Conservation (phyloP, 139 green algal genomes). For the Chlamydomonas eustigma region DNA sequence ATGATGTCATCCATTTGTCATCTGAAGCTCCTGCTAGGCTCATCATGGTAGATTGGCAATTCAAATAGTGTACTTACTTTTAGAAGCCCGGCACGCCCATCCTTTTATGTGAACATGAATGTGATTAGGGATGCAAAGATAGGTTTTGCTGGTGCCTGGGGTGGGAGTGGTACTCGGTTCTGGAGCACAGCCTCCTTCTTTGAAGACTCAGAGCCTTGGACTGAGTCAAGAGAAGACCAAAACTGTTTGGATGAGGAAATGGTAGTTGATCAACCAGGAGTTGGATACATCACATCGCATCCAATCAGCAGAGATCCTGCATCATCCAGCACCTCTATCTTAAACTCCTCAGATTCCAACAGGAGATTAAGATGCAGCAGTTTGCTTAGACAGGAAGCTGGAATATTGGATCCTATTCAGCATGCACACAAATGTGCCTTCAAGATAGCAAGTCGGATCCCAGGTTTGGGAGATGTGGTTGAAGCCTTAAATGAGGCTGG, state of each 20-base stretch:
- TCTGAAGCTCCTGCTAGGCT: neutral
- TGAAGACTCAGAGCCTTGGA: neutral
- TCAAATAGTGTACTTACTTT: neutral
- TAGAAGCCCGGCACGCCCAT: too few relatives aligned
- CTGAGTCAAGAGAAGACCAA: neutral
- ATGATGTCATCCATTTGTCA: neutral
- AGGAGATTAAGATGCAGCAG: neutral
- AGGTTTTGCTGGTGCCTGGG: neutral
- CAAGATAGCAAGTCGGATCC: too few relatives aligned
- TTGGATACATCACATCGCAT: neutral
- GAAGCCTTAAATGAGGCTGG: neutral
- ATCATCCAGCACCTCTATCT: neutral
- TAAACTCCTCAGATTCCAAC: neutral
- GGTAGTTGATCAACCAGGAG: neutral
- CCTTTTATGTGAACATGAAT: neutral
- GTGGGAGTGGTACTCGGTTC: neutral
- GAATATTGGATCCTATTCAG: neutral
- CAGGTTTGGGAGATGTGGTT: neutral
- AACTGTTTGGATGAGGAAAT: too few relatives aligned
- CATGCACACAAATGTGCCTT: too few relatives aligned
- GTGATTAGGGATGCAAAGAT: neutral
- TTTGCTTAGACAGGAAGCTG: too few relatives aligned
- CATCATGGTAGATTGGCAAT: neutral
- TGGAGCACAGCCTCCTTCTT: neutral
- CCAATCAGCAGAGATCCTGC: neutral